phyloP scores from a whole-genome alignment of 2,329 filamentous ascomycete species.

The Colletotrichum filicis region DNA sequence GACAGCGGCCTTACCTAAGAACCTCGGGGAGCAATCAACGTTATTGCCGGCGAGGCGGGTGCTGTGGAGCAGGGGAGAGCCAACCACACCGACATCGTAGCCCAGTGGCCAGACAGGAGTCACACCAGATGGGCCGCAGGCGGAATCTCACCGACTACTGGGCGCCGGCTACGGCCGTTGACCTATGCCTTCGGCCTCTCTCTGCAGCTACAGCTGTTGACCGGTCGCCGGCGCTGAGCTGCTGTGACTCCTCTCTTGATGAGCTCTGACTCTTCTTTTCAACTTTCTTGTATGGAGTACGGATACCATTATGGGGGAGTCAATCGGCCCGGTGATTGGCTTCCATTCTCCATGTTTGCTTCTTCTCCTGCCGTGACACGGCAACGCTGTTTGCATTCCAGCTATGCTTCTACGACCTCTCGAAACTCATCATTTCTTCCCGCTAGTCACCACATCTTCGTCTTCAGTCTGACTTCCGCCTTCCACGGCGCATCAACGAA shows the following conservation, averaged over 20 bases:
- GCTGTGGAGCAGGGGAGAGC: slow-evolving; percentile 10
- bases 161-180: slow-evolving; percentile 30
- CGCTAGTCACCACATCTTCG: not conserved
- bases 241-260: slow-evolving; percentile 12
- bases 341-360: not conserved
- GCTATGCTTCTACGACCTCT: not conserved
- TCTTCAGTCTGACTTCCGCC: not conserved
- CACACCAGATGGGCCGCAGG: slow-evolving; percentile 25
- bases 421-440: not conserved
- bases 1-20: slow-evolving; percentile 34
- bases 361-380: slow-evolving; percentile 9
- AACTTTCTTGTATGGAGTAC: not conserved
- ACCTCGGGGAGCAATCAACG: slow-evolving; percentile 32
- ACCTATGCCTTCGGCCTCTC: slow-evolving; percentile 3
- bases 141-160: slow-evolving; percentile 28
- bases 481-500: not conserved
- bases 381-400: slow-evolving; percentile 19
- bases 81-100: slow-evolving; percentile 26
- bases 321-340: slow-evolving; percentile 1
- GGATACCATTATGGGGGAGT: not conserved
- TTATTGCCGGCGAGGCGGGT: slow-evolving; percentile 33
- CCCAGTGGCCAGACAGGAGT: slow-evolving; percentile 19
- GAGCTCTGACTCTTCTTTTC: not conserved
- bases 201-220: slow-evolving; percentile 3
- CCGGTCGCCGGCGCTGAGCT: slow-evolving; percentile 6